Evolutionary conservation across 2,329 filamentous ascomycete species (phyloP), one percentile per base, ranked within the genome.

Genomic region (Ophiocordyceps australis): DNA sequence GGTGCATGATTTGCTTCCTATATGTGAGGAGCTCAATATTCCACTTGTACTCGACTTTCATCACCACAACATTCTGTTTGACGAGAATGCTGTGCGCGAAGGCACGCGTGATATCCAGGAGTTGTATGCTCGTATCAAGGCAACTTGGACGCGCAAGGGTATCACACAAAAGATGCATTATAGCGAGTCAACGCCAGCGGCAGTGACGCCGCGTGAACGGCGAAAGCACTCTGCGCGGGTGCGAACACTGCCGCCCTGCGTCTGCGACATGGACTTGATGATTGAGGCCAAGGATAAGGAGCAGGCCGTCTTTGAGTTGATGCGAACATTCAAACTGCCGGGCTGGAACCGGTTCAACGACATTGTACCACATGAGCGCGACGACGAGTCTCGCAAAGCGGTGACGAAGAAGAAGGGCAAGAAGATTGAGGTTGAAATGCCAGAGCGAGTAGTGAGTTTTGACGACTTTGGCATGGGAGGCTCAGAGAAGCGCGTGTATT

Each of bases 251-350:
- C 86, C 86, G 1, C 85, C 86, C 0, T 94, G 86, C 39, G 62
- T 73, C 4, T 56, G 68, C 1, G 73, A 77, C 17, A 89, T 91
- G 76, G 86, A 94, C 42, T 59, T 95, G n/a, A 95, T 95, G 86
- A 94, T 95, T 32, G 86, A 95, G 53, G 86, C 86, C 24, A 95
- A 95, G 47, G 86, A 94, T 43, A 95, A 95, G 50, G 86, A 95
- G 46, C 86, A 95, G 48, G 83, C 86, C 1, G 82, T 94, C 0
- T 92, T 95, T 39, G 82, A 92, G 35, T 61, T 95, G 12, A 94
- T 94, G 83, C 66, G 77, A 14, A 83, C 62, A 0, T 92, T 83
- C 47, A 83, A 75, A 39, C 59, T 95, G 1, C 80, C 83, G 0
- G 83, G 83, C 0, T 79, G 73, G 51, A 62, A 89, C 13, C 63